Evolutionary conservation across 768 basidiomycete species (phyloP), one percentile per base, ranked within the genome.

Genomic region (Sistotremastrum niveocremeum): DNA sequence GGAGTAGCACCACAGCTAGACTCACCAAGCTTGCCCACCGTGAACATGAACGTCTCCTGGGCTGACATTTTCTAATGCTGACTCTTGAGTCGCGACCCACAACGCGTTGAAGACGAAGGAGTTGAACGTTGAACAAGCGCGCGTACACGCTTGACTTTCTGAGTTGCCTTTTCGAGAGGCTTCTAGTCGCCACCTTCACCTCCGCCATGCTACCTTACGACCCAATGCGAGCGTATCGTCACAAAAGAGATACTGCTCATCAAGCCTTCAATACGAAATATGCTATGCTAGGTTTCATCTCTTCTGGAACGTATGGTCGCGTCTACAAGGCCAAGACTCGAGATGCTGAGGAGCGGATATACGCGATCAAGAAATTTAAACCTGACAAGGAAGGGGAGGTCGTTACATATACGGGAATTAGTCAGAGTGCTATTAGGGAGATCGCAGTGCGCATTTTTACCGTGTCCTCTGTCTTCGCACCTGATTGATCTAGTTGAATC

Each of bases 331-430:
- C 93, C 0, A 76, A 80, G 57, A 84, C 82, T 56, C 68, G 75
- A 40, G 83, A 80, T 8, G 72, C 77, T 3, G 57, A 57, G 12
- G 66, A 61, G 10, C 70, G 66, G 51, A 72, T 94, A 41, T 84
- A 91, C 54, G 95, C 95, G 5, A 98, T 99, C 67, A 99, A 99
- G 71, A 99, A 98, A 63, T 98, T 98, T 71, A 99, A 99, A 59
- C 95, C 94, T 0, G 95, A 99, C 72, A 98, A 98, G 63, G 95
- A 99, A 66, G 94, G 94, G 20, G 95, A 98, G 58, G 80, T 91
- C 1, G 67, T 84, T 44, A 90, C 90, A 0, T 99, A 98, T 61
- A 97, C 94, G 7, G 95, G 94, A 2, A 90, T 99, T 55, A 93
- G 88, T 60, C 95, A 99, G 66, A 94, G 89, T 63, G 95, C 94